Conservation (phyloP, 768 basidiomycete genomes). For the Russula compacta region DNA sequence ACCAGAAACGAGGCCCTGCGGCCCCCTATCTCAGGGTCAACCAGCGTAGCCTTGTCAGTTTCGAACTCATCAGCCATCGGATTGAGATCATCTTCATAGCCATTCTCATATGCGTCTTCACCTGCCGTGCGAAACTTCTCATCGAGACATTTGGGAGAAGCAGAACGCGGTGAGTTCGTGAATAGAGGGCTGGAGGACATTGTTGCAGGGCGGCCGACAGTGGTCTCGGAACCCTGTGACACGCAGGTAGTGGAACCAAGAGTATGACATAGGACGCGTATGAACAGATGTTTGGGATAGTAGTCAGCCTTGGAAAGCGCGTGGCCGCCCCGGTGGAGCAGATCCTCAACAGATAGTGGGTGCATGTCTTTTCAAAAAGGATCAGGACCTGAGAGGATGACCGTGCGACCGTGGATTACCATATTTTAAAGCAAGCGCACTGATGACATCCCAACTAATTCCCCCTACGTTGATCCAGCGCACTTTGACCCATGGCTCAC, state of each 20-base stretch:
- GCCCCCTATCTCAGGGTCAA: constrained; percentile 22
- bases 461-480: constrained; percentile 71
- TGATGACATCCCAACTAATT: constrained; percentile 62
- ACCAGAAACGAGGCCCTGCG: constrained; percentile 13
- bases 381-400: background rate
- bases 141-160: constrained; percentile 25
- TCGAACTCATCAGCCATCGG: background rate
- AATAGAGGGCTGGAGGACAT: constrained; percentile 16
- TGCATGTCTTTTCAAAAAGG: constrained; percentile 42
- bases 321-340: constrained; percentile 45
- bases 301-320: constrained; percentile 63
- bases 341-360: constrained; percentile 63
- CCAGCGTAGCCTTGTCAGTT: constrained; percentile 10
- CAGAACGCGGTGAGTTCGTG: constrained; percentile 28
- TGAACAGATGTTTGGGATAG: constrained; percentile 60
- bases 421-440: constrained; percentile 55
- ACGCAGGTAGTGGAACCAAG: constrained; percentile 25
- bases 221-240: background rate
- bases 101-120: constrained; percentile 23
- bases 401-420: constrained; percentile 29
- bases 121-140: constrained; percentile 16
- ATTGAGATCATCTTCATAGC: constrained; percentile 22
- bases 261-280: constrained; percentile 58
- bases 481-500: constrained; percentile 56
- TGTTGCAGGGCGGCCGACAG: background rate